phyloP scores from a whole-genome alignment of 164 flowering plant genomes.

The Umbilicus rupestris region DNA sequence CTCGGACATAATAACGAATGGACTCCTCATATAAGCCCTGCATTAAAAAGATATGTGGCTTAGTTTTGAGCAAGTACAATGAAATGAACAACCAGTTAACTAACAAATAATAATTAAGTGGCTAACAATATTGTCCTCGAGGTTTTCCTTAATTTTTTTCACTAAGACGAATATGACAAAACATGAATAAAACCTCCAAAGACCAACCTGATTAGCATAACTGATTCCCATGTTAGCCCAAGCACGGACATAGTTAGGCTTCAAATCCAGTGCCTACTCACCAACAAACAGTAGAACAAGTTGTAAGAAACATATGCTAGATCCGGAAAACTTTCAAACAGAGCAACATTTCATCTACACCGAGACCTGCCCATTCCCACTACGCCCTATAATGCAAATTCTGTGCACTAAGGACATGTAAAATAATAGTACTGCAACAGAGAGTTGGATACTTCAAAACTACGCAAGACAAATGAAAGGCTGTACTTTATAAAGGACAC shows the following conservation, averaged over 20 bases:
- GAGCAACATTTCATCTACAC: neutral
- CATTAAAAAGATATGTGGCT: slow-evolving; percentile 3
- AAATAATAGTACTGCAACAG: neutral
- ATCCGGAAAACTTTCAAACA: neutral
- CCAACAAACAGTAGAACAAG: slow-evolving; percentile 4
- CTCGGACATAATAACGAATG: slow-evolving; percentile 83
- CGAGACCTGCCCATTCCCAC: neutral
- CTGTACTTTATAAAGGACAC: neutral
- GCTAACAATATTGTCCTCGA: neutral
- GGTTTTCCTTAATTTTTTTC: neutral
- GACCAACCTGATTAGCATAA: slow-evolving; percentile 80
- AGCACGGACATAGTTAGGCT: slow-evolving; percentile 97
- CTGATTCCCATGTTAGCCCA: slow-evolving; percentile 99
- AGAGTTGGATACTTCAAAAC: neutral
- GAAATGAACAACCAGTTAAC: neutral
- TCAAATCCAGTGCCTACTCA: slow-evolving; percentile 83
- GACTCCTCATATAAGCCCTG: slow-evolving; percentile 93
- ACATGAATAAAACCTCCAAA: neutral
- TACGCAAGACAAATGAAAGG: neutral
- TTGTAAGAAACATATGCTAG: neutral
- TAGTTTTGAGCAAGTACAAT: neutral
- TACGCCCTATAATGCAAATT: neutral
- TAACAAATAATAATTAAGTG: neutral
- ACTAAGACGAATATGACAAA: neutral
- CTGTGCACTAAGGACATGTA: neutral